A percentile compares a stretch with the other conserved stretches of the same genome.
Conservation (phyloP, 352 stramenopile species). For the Phytophthora ramorum region DNA sequence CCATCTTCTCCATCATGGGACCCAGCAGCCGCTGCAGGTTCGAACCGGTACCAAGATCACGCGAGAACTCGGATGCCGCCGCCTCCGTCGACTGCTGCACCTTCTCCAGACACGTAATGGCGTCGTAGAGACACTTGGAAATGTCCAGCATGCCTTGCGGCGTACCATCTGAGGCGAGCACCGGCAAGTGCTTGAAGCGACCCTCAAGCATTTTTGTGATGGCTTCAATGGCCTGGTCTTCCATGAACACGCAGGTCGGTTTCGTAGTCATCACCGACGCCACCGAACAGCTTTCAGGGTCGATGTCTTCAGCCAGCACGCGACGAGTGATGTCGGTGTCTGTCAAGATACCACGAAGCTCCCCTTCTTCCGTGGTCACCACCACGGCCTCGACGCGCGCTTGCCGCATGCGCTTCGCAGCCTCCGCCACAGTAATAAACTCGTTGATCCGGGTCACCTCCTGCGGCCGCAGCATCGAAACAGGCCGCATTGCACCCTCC, state of each 20-base stretch:
- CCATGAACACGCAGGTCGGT: conserved; percentile 78
- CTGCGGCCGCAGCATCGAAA: conserved; percentile 82
- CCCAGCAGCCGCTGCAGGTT: conserved; percentile 78
- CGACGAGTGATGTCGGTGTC: conserved; percentile 88
- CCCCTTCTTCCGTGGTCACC: conserved; percentile 83
- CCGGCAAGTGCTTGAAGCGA: conserved; percentile 88
- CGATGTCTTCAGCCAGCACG: conserved; percentile 82
- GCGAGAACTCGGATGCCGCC: conserved; percentile 81
- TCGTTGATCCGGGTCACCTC: conserved; percentile 87
- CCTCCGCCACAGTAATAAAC: conserved; percentile 88
- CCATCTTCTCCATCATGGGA: conserved; percentile 92
- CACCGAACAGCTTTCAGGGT: conserved; percentile 81
- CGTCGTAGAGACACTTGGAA: conserved; percentile 90
- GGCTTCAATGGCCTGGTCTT: conserved; percentile 85
- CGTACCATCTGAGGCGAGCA: conserved; percentile 73
- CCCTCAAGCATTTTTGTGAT: conserved; percentile 92
- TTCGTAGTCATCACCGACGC: conserved; percentile 87
- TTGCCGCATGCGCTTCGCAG: conserved; percentile 81
- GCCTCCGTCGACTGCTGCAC: conserved; percentile 88
- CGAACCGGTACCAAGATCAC: conserved; percentile 72
- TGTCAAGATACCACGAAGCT: conserved; percentile 86
- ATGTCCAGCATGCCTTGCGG: conserved; percentile 91
- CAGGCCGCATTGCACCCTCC: conserved; percentile 73
- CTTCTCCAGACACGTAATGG: conserved; percentile 87
- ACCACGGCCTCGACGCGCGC: conserved; percentile 87